phyloP scores from a whole-genome alignment of 768 basidiomycete genomes.

The Boletus rufocinnamomeus region DNA sequence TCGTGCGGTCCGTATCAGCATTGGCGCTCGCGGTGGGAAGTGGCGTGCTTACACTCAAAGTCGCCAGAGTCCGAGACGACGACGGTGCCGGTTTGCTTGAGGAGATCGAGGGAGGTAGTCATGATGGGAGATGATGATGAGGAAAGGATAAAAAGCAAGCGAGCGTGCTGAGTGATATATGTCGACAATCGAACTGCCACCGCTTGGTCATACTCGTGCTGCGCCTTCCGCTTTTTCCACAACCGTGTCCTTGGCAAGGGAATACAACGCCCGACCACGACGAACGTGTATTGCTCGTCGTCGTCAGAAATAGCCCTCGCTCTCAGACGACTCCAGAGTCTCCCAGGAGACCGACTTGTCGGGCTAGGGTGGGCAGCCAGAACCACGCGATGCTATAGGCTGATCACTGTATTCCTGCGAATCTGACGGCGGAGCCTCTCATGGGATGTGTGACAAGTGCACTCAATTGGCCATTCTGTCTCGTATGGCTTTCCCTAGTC shows the following conservation, averaged over 20 bases:
- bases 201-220: constrained; percentile 18
- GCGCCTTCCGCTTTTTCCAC: constrained; percentile 19
- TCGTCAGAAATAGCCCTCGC: constrained; percentile 14
- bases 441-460: constrained; percentile 13
- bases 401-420: constrained; percentile 10
- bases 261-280: not conserved
- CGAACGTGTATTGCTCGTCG: constrained; percentile 5
- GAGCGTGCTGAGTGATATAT: constrained; percentile 22
- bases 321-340: constrained; percentile 5
- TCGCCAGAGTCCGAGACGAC: constrained; percentile 98
- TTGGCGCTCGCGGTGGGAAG: constrained; percentile 18
- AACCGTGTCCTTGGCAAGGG: constrained; percentile 12
- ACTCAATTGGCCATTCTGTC: constrained; percentile 2
- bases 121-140: constrained; percentile 47
- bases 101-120: constrained; percentile 78
- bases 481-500: not conserved
- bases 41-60: constrained; percentile 65
- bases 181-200: constrained; percentile 17
- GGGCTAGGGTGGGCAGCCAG: not conserved
- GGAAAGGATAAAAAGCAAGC: not conserved
- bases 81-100: constrained; percentile 91
- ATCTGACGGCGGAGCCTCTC: constrained; percentile 9
- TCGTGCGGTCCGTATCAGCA: constrained; percentile 23
- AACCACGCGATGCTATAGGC: not conserved
- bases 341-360: not conserved